Conservation (phyloP, 1,139 yeast genomes). For the Blastobotrys raffinosifermentans region DNA sequence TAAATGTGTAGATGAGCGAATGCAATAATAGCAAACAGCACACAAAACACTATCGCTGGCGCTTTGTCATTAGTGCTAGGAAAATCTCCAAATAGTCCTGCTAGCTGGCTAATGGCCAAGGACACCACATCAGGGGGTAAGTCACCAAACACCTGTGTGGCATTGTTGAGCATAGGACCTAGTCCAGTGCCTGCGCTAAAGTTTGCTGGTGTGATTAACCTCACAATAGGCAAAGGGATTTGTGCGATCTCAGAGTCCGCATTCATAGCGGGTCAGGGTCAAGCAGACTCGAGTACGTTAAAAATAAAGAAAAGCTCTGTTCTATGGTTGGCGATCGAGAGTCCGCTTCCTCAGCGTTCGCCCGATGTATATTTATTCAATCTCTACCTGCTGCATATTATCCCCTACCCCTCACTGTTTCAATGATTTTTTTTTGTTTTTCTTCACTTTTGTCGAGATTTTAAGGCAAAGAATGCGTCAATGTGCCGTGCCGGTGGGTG, state of each 20-base stretch:
- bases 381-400: no score
- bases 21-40: constrained; percentile 45
- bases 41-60: constrained; percentile 56
- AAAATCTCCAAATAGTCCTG: constrained; percentile 60
- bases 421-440: no score
- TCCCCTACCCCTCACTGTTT: no score
- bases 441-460: no score
- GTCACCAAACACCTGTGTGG: constrained; percentile 1
- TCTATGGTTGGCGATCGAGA: no score
- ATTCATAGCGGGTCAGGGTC: no score
- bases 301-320: no score
- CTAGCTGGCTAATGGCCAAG: constrained; percentile 36
- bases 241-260: neutral
- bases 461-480: no score
- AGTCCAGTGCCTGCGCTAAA: constrained; percentile 8
- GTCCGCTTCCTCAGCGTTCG: no score
- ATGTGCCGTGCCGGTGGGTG: no score
- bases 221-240: neutral
- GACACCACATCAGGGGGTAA: constrained; percentile 32
- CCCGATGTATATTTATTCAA: no score
- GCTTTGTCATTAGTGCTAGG: constrained; percentile 54
- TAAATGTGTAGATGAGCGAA: constrained; percentile 48
- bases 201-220: neutral
- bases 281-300: no score
- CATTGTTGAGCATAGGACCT: constrained; percentile 2